Conservation (phyloP, 139 green algal genomes). For the Coccomyxa sp. region DNA sequence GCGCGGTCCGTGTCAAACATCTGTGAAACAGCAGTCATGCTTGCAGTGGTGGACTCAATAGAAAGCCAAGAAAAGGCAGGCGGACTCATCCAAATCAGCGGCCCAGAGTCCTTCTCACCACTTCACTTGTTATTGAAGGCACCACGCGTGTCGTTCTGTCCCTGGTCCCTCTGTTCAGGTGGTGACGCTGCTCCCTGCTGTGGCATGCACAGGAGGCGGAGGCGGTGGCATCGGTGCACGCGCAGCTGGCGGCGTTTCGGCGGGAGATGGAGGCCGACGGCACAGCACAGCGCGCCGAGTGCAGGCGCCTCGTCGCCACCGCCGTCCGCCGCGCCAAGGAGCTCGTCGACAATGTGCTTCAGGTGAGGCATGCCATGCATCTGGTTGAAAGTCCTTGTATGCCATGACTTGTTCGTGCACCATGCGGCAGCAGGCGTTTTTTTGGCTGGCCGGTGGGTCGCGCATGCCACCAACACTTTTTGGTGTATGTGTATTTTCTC, state of each 20-base stretch:
- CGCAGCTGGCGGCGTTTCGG: constrained; percentile 68
- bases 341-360: constrained; percentile 24
- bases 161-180: not conserved
- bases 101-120: not conserved
- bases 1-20: no score
- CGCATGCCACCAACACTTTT: no score
- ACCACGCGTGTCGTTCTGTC: not conserved
- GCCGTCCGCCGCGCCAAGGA: constrained; percentile 29
- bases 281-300: constrained; percentile 43
- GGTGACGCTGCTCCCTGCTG: not conserved
- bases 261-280: constrained; percentile 76
- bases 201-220: constrained; percentile 31
- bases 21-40: no score
- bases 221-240: constrained; percentile 48
- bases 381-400: not conserved
- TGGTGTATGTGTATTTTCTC: no score
- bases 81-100: no score
- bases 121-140: not conserved
- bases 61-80: no score
- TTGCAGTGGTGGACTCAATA: no score
- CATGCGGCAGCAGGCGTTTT: no score
- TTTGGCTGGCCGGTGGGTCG: no score
- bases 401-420: no score
- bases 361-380: not conserved
- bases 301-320: not conserved